Conservation (phyloP, 805 yeast genomes). For the Yamadazyma kitorensis region DNA sequence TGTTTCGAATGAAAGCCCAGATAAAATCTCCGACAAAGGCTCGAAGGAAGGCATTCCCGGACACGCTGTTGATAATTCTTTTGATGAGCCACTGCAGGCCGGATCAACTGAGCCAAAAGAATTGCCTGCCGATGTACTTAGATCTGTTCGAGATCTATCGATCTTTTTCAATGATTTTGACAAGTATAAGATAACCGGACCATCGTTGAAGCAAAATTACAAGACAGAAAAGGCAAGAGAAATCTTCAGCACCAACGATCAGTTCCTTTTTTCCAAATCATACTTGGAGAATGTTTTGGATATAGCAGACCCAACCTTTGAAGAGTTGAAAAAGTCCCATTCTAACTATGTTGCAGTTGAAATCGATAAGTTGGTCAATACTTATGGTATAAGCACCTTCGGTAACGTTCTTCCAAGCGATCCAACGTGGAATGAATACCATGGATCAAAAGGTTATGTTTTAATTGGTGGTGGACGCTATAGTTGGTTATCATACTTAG, state of each 20-base stretch:
- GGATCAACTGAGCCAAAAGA: background rate
- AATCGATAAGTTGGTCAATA: constrained; percentile 25
- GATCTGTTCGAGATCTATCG: constrained; percentile 19
- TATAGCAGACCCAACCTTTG: constrained; percentile 31
- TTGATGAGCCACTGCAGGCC: too few relatives aligned
- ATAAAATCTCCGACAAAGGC: too few relatives aligned
- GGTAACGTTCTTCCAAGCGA: constrained; percentile 29
- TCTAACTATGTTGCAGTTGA: constrained; percentile 28
- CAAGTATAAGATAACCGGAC: constrained; percentile 33
- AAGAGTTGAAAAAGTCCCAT: constrained; percentile 38
- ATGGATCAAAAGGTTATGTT: constrained; percentile 39
- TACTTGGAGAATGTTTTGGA: constrained; percentile 45
- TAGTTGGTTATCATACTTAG: constrained; percentile 49
- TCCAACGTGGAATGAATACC: constrained; percentile 39
- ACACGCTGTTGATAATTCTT: too few relatives aligned
- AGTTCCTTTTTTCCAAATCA: constrained; percentile 43
- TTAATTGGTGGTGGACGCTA: constrained; percentile 53
- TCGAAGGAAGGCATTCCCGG: too few relatives aligned
- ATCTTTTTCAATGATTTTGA: constrained; percentile 32
- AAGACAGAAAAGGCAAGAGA: constrained; percentile 42
- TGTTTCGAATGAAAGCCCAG: too few relatives aligned
- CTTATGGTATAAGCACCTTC: constrained; percentile 29
- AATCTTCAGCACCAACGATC: constrained; percentile 36
- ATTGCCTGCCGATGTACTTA: background rate
- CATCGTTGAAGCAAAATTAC: constrained; percentile 43